These are phyloP conservation scores for Xylaria sp. DNA, from an alignment of 2,329 filamentous ascomycete genomes.

Conservation along the genomic window DNA sequence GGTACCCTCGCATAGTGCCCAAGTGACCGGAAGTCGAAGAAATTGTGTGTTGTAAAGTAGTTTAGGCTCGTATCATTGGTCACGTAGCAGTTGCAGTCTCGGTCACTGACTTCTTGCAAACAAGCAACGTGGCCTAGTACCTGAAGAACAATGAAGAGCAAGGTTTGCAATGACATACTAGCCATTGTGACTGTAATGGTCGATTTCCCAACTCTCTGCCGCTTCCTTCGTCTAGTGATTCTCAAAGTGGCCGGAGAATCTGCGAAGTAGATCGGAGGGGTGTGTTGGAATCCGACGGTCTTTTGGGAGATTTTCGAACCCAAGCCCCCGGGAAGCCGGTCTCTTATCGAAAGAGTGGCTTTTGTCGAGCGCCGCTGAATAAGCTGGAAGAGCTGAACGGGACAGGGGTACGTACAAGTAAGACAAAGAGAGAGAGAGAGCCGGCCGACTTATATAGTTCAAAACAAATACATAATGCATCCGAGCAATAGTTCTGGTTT, in stretches of 20 bases:
- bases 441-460: constrained; percentile 19
- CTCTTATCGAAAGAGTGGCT: background rate
- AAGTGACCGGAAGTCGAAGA: constrained; percentile 57
- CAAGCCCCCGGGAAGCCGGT: background rate
- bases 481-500: constrained; percentile 13
- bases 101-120: constrained; percentile 34
- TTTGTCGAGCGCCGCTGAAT: background rate
- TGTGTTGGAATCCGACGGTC: background rate
- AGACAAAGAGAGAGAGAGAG: constrained; percentile 17
- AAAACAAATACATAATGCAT: constrained; percentile 25
- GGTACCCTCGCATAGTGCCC: constrained; percentile 46
- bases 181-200: constrained; percentile 24
- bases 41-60: constrained; percentile 53
- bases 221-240: background rate
- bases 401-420: constrained; percentile 5
- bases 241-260: background rate
- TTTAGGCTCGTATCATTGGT: constrained; percentile 51
- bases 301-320: background rate
- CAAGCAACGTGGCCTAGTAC: constrained; percentile 23
- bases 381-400: constrained; percentile 3
- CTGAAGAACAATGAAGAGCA: constrained; percentile 28
- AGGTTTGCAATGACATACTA: constrained; percentile 10
- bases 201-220: background rate
- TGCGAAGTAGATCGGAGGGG: background rate
- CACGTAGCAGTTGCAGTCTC: constrained; percentile 53